These are phyloP conservation scores for Penicillium vulpinum DNA, from an alignment of 2,329 filamentous ascomycete species.

Conservation along the genomic window DNA sequence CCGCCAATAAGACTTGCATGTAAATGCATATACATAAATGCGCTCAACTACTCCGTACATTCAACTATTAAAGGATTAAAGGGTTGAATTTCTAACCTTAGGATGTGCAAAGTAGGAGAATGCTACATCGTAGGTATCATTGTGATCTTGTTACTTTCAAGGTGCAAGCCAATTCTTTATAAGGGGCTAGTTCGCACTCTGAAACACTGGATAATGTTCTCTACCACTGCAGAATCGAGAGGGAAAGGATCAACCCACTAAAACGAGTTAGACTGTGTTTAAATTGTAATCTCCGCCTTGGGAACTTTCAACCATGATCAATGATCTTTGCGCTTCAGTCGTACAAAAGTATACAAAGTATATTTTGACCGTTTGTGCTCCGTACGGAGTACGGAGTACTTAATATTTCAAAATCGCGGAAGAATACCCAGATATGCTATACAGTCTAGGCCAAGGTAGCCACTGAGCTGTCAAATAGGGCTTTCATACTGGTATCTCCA, in stretches of 20 bases:
- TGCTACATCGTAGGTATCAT: neutral
- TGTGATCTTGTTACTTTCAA: neutral
- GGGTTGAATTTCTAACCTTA: neutral
- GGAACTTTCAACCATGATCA: conserved; percentile 18
- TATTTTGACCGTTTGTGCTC: neutral
- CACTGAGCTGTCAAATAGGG: neutral
- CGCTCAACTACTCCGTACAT: neutral
- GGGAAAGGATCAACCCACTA: neutral
- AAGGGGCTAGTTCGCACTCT: neutral
- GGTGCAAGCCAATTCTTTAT: neutral
- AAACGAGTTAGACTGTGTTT: neutral
- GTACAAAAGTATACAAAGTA: neutral
- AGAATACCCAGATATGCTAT: neutral
- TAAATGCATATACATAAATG: neutral
- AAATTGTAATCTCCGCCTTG: neutral
- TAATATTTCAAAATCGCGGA: neutral
- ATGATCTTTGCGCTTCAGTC: neutral
- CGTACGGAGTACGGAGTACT: neutral
- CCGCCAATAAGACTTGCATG: neutral
- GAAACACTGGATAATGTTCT: conserved; percentile 1
- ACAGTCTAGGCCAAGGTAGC: neutral
- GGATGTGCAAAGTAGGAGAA: neutral
- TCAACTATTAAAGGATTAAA: neutral
- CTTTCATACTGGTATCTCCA: neutral
- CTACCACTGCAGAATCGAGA: neutral